Evolutionary conservation across 2,329 filamentous ascomycete species (phyloP).

Genomic region (Hysterium pulicare): DNA sequence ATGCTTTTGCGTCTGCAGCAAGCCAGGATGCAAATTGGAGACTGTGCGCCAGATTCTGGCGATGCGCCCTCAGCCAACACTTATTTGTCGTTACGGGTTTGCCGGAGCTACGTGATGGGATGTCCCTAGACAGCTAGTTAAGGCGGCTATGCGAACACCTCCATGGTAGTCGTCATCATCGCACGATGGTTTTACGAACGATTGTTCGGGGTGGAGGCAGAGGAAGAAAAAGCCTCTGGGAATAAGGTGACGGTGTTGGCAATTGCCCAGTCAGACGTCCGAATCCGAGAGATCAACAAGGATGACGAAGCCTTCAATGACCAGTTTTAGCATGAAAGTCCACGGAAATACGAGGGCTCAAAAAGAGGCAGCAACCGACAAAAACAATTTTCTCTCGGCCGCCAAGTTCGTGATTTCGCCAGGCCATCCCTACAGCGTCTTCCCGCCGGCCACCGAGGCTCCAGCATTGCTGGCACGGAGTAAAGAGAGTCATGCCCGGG

Average conservation of each 20-base stretch:
- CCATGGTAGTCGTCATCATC: no score
- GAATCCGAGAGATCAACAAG: neutral
- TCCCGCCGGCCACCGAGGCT: no score
- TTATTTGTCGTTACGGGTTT: neutral
- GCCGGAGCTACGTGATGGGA: neutral
- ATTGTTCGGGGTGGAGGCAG: no score
- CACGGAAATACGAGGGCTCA: constrained; percentile 3
- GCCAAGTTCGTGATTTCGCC: neutral
- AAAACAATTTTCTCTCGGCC: neutral
- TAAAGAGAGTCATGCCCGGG: constrained; percentile 5
- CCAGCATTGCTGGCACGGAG: neutral
- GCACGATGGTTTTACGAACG: no score
- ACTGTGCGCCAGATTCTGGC: no score
- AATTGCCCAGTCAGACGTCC: neutral
- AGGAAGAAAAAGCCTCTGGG: no score
- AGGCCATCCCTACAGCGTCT: neutral
- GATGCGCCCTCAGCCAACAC: no score
- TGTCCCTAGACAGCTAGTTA: neutral
- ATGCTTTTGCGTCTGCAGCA: neutral
- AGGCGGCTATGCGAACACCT: neutral
- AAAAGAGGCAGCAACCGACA: constrained; percentile 1
- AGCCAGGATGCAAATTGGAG: neutral
- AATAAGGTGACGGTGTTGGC: no score
- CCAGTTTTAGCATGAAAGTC: neutral
- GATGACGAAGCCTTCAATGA: neutral